phyloP scores from a whole-genome alignment of 345 rosid species.

The Eucalyptus sp. region DNA sequence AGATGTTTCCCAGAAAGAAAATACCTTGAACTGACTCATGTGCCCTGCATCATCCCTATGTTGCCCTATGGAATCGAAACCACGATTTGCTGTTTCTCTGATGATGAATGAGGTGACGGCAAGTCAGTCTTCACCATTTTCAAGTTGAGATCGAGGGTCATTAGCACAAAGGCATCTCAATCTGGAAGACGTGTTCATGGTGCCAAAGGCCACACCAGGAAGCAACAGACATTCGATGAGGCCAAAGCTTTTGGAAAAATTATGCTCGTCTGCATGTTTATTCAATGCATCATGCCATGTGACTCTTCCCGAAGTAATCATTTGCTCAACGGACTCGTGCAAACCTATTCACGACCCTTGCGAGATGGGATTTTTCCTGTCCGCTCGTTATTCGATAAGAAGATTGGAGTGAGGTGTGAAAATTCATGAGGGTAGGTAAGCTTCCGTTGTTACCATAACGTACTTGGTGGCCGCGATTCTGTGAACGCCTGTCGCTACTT shows the following conservation, averaged over 20 bases:
- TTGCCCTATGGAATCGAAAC: not conserved
- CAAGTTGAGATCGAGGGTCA: not conserved
- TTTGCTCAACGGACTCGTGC: not conserved
- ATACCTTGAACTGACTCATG: not conserved
- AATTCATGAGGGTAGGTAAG: not conserved
- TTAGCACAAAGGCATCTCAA: not conserved
- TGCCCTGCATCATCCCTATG: not conserved
- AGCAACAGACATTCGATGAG: not conserved
- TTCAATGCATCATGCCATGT: not conserved
- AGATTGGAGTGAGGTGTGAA: not conserved
- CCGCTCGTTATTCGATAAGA: not conserved
- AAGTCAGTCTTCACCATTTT: not conserved
- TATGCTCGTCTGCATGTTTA: not conserved
- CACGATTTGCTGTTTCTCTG: not conserved
- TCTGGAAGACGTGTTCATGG: not conserved
- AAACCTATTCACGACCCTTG: not conserved
- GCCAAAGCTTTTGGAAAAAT: not conserved
- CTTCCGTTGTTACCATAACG: not conserved
- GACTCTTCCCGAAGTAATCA: not conserved
- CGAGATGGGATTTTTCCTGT: not conserved
- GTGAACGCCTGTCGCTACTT: not conserved
- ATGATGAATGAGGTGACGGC: not conserved
- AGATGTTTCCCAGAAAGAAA: not conserved
- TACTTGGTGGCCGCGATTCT: not conserved
- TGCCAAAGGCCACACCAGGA: not conserved